These are phyloP conservation scores for Metschnikowia orientalis DNA, from an alignment of 805 yeast genomes.

Conservation along the genomic window DNA sequence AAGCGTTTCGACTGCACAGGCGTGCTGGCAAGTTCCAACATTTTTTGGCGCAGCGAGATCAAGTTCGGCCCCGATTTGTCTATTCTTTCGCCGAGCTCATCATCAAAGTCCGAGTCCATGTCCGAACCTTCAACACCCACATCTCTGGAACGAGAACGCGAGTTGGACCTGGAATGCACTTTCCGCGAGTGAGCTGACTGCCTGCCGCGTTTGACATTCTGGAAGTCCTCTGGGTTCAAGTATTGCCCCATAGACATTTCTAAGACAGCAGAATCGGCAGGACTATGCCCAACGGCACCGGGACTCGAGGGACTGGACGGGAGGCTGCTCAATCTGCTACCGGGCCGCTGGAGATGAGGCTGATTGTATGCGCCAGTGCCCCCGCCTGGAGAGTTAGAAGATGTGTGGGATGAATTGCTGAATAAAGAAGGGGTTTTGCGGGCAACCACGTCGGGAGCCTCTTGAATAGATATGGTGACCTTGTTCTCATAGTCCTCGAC, in stretches of 20 bases:
- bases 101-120: slow-evolving; percentile 21
- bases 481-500: slow-evolving; percentile 10
- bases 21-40: slow-evolving; percentile 63
- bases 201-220: slow-evolving; percentile 39
- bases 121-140: slow-evolving; percentile 8
- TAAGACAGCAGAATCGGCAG: slow-evolving; percentile 13
- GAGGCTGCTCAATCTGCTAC: slow-evolving; percentile 1
- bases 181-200: slow-evolving; percentile 27
- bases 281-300: slow-evolving; percentile 8
- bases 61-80: no score
- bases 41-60: slow-evolving; percentile 47
- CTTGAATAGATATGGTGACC: slow-evolving; percentile 21
- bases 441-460: slow-evolving; percentile 25
- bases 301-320: slow-evolving; percentile 8
- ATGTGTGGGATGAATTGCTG: slow-evolving; percentile 43
- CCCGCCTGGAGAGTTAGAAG: slow-evolving; percentile 34
- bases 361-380: neutral
- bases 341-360: slow-evolving; percentile 3
- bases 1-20: slow-evolving; percentile 48
- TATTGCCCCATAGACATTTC: slow-evolving; percentile 13
- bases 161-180: slow-evolving; percentile 11
- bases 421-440: slow-evolving; percentile 55
- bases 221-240: slow-evolving; percentile 37
- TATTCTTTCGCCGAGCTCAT: slow-evolving; percentile 6
- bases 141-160: slow-evolving; percentile 31